Conservation (phyloP, 2,329 filamentous ascomycete genomes). For the Coniochaeta prunicola region DNA sequence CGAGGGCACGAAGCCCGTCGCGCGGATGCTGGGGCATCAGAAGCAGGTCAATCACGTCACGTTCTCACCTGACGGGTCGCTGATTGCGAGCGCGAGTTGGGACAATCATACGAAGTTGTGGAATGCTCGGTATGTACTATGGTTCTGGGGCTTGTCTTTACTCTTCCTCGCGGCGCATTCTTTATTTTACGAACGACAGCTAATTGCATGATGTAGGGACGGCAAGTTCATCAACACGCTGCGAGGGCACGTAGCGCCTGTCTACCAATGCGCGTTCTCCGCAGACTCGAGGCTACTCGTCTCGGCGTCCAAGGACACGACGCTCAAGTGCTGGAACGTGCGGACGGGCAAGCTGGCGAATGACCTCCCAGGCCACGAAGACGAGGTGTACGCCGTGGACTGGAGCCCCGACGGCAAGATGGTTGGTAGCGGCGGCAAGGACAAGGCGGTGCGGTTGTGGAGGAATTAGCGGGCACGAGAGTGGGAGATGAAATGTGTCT, state of each 20-base stretch:
- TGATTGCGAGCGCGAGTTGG: slow-evolving; percentile 84
- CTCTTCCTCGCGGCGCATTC: too few species aligned
- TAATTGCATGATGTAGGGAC: slow-evolving; percentile 34
- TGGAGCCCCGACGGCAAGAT: slow-evolving; percentile 88
- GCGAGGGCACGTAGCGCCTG: slow-evolving; percentile 79
- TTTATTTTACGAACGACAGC: too few species aligned
- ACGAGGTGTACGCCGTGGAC: slow-evolving; percentile 90
- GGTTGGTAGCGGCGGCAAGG: slow-evolving; percentile 87
- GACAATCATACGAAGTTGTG: slow-evolving; percentile 95
- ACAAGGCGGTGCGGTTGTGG: slow-evolving; percentile 70
- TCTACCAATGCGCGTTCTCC: slow-evolving; percentile 89
- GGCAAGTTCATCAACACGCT: slow-evolving; percentile 80
- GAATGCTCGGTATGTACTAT: slow-evolving; percentile 72
- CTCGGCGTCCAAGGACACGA: slow-evolving; percentile 85
- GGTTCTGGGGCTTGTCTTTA: too few species aligned
- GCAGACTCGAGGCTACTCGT: slow-evolving; percentile 86
- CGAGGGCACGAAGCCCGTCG: slow-evolving; percentile 71
- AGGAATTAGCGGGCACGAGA: slow-evolving; percentile 37
- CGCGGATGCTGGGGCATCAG: slow-evolving; percentile 86
- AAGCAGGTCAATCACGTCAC: slow-evolving; percentile 95
- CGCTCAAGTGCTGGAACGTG: slow-evolving; percentile 92
- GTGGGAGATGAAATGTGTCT: neutral
- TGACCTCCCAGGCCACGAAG: slow-evolving; percentile 83
- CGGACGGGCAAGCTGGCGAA: slow-evolving; percentile 70
- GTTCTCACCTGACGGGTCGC: slow-evolving; percentile 82